phyloP scores from a whole-genome alignment of 257 asterid species.

The Scutellaria galericulata region DNA sequence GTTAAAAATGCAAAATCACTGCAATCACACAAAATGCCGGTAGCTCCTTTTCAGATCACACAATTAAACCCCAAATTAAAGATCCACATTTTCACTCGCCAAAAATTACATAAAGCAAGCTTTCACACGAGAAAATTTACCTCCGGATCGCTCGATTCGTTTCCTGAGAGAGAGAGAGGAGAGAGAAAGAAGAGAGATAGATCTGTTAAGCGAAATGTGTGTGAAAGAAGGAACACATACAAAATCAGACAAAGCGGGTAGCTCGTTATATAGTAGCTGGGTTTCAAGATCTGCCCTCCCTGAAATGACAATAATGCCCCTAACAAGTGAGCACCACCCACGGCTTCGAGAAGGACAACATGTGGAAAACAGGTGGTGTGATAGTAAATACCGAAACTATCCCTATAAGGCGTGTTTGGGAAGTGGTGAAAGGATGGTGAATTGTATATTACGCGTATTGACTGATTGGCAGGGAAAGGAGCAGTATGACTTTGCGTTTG shows the following conservation, averaged over 20 bases:
- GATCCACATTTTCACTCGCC: background rate
- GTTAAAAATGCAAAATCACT: conserved; percentile 10
- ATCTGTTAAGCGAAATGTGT: conserved; percentile 33
- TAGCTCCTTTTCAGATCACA: conserved; percentile 39
- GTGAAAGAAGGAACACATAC: conserved; percentile 30
- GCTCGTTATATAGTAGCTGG: conserved; percentile 49
- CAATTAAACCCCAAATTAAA: conserved; percentile 27
- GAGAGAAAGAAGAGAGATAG: conserved; percentile 9
- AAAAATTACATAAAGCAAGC: background rate
- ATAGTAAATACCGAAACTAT: conserved; percentile 9
- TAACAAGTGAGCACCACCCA: background rate
- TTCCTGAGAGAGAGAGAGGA: conserved; percentile 24
- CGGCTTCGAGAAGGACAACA: conserved; percentile 31
- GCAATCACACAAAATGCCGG: conserved; percentile 22
- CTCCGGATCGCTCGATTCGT: conserved; percentile 37
- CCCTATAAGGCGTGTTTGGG: conserved; percentile 26
- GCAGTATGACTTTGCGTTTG: background rate
- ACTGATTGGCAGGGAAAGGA: conserved; percentile 36
- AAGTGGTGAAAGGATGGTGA: conserved; percentile 32
- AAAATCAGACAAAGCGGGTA: conserved; percentile 45
- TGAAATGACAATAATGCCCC: conserved; percentile 34
- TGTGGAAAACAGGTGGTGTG: background rate
- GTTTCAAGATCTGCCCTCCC: conserved; percentile 38
- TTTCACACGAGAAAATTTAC: conserved; percentile 30
- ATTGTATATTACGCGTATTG: conserved; percentile 37